Evolutionary conservation across 106 monocot genomes (phyloP).

Genomic region (Phalaenopsis aphrodite): DNA sequence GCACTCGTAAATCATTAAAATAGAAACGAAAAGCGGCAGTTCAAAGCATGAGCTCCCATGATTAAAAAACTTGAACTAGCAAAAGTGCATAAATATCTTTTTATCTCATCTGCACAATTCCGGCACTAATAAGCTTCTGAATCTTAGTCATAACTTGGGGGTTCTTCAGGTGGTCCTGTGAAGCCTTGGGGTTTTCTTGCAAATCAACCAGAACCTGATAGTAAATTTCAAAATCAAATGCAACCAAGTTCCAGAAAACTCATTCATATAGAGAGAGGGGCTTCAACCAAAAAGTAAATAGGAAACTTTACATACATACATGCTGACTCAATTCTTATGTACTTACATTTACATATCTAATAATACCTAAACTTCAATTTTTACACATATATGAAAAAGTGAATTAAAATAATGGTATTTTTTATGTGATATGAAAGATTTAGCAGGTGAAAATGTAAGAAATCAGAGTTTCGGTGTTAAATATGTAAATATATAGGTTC

Average conservation of each 20-base stretch:
- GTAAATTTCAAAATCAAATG: neutral
- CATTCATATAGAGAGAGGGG: neutral
- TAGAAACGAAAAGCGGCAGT: neutral
- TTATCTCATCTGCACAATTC: constrained; percentile 89
- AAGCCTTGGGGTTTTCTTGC: constrained; percentile 68
- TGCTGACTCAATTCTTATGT: too few relatives aligned
- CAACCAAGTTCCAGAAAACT: too few relatives aligned
- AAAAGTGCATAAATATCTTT: neutral
- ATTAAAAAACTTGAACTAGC: neutral
- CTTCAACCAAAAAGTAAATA: neutral
- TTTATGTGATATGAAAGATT: too few relatives aligned
- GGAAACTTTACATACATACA: too few relatives aligned
- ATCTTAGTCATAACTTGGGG: constrained; percentile 83
- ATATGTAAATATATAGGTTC: too few relatives aligned
- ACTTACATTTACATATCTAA: too few relatives aligned
- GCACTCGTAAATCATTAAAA: too few relatives aligned
- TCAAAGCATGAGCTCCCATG: neutral
- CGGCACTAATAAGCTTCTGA: constrained; percentile 77
- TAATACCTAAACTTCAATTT: too few relatives aligned
- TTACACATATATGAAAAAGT: too few relatives aligned
- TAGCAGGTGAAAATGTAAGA: too few relatives aligned
- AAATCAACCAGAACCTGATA: constrained; percentile 63
- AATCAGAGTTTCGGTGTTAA: too few relatives aligned
- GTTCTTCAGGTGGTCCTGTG: constrained; percentile 82
- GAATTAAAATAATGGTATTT: too few relatives aligned